phyloP scores from a whole-genome alignment of 345 rosid species.

The Aurinia saxatilis region DNA sequence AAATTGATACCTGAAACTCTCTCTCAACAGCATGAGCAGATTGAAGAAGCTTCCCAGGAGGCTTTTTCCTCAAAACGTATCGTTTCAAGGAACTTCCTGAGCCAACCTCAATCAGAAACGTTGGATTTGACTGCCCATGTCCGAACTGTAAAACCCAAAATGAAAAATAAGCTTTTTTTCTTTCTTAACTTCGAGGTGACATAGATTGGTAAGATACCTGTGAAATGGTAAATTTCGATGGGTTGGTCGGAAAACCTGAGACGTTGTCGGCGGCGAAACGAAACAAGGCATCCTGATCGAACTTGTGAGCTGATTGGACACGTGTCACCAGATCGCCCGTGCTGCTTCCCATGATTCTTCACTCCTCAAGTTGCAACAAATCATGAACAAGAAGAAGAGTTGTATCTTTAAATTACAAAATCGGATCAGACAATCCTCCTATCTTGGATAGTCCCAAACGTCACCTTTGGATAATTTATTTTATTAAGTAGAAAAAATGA shows the following conservation, averaged over 20 bases:
- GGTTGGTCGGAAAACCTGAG: conserved; percentile 57
- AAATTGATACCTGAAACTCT: conserved; percentile 55
- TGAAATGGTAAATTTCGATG: conserved; percentile 52
- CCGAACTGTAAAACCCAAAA: conserved; percentile 45
- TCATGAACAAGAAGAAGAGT: not conserved
- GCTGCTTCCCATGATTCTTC: conserved; percentile 42
- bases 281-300: conserved; percentile 58
- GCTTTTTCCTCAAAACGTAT: conserved; percentile 92
- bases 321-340: conserved; percentile 53
- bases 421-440: too few relatives aligned
- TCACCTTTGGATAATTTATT: not conserved
- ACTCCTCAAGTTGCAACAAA: not conserved
- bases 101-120: conserved; percentile 61
- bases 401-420: too few relatives aligned
- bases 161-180: not conserved
- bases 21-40: conserved; percentile 96
- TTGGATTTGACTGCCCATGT: conserved; percentile 92
- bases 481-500: too few relatives aligned
- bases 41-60: conserved; percentile 71
- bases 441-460: not conserved
- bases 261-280: conserved; percentile 50
- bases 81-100: conserved; percentile 45
- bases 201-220: conserved; percentile 34
- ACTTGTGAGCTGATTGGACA: conserved; percentile 42
- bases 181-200: not conserved